Conservation (phyloP, 1,284 basidiomycete genomes). For the Crocinoboletus sp. region DNA sequence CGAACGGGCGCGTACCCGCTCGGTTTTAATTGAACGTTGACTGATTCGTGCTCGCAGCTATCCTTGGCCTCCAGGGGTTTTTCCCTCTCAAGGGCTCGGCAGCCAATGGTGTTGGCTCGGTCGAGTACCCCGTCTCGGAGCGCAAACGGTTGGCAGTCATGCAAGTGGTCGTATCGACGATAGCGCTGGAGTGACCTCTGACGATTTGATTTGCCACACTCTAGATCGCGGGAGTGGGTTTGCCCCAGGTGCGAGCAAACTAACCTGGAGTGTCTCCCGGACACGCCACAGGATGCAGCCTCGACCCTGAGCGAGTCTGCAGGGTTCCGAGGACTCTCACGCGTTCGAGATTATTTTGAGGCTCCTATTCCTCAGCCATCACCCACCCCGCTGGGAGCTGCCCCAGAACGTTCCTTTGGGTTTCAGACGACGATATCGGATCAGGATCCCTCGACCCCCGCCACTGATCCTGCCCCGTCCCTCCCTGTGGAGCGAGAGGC, state of each 20-base stretch:
- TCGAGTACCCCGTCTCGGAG: constrained; percentile 78
- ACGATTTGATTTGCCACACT: constrained; percentile 18
- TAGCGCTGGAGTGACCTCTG: constrained; percentile 9
- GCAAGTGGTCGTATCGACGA: constrained; percentile 43
- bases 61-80: constrained; percentile 88
- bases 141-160: constrained; percentile 75
- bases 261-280: constrained; percentile 69
- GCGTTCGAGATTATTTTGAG: constrained; percentile 9
- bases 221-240: constrained; percentile 76
- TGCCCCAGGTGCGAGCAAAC: constrained; percentile 71
- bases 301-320: constrained; percentile 19
- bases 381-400: constrained; percentile 9
- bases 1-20: constrained; percentile 62
- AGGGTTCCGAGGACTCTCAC: constrained; percentile 26
- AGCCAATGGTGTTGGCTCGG: constrained; percentile 85
- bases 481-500: constrained; percentile 12
- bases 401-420: constrained; percentile 20
- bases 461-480: constrained; percentile 11
- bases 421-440: constrained; percentile 10
- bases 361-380: constrained; percentile 13
- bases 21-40: constrained; percentile 20
- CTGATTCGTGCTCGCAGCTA: constrained; percentile 47
- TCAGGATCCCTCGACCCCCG: constrained; percentile 18
- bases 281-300: constrained; percentile 38
- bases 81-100: constrained; percentile 88